A percentile compares a stretch with the other conserved stretches of the same genome.
These are phyloP conservation scores for Ilex aquifolium DNA, from an alignment of 257 asterid species.

Conservation along the genomic window DNA sequence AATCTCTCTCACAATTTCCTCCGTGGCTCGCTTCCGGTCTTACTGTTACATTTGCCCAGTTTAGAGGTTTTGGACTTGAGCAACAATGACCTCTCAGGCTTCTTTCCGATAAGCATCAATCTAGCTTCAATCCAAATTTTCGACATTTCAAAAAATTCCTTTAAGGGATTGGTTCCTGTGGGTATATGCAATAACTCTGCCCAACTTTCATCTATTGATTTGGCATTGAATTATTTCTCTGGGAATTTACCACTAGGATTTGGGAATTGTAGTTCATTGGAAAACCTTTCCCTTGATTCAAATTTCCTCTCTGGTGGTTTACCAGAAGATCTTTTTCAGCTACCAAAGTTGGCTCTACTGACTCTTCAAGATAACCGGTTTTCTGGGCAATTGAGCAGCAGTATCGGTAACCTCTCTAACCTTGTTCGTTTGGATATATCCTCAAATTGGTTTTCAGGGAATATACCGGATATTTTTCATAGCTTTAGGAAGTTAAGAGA, in stretches of 20 bases:
- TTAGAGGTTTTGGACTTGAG: conserved; percentile 60
- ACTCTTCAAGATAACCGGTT: conserved; percentile 48
- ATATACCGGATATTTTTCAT: conserved; percentile 55
- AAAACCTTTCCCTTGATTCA: conserved; percentile 39
- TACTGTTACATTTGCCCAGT: conserved; percentile 44
- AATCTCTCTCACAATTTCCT: conserved; percentile 58
- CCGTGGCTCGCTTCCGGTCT: conserved; percentile 45
- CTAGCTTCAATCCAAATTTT: conserved; percentile 47
- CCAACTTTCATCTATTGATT: conserved; percentile 28
- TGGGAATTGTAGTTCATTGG: conserved; percentile 48
- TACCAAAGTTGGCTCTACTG: conserved; percentile 34
- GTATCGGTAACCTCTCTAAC: conserved; percentile 56
- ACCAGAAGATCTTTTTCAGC: conserved; percentile 56
- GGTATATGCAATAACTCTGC: conserved; percentile 55
- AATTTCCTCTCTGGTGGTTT: conserved; percentile 47
- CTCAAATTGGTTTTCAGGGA: conserved; percentile 46
- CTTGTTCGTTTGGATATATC: conserved; percentile 58
- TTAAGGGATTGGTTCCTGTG: conserved; percentile 48
- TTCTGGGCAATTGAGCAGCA: conserved; percentile 43
- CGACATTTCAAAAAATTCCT: conserved; percentile 47
- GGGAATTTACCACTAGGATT: conserved; percentile 43
- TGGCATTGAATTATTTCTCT: conserved; percentile 39
- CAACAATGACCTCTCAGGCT: conserved; percentile 40
- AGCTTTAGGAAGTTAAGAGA: conserved; percentile 29
- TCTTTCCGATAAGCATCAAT: conserved; percentile 31